phyloP scores from a whole-genome alignment of 2,329 filamentous ascomycete species.

The Pleochaeta shiraiana region DNA sequence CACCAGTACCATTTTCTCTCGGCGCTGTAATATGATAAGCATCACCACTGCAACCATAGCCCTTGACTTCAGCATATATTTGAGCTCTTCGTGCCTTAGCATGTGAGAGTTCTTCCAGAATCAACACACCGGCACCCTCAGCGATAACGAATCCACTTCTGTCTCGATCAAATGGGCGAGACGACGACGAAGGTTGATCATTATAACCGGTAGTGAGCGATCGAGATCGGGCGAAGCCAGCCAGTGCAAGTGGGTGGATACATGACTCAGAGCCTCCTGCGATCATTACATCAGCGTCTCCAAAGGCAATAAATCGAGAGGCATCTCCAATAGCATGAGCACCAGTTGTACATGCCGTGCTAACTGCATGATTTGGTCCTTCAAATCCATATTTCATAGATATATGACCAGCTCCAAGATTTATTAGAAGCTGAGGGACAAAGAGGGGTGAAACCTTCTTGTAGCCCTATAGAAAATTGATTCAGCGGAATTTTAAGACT shows the following conservation, averaged over 20 bases:
- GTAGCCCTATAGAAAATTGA: constrained; percentile 42
- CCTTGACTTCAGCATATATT: constrained; percentile 75
- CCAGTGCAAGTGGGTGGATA: constrained; percentile 81
- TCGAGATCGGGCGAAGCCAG: constrained; percentile 72
- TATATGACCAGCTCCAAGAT: constrained; percentile 83
- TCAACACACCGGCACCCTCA: constrained; percentile 71
- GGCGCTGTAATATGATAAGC: constrained; percentile 90
- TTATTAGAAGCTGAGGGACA: constrained; percentile 81
- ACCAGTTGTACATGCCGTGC: constrained; percentile 90
- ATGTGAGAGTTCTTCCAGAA: constrained; percentile 82
- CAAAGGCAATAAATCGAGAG: constrained; percentile 72
- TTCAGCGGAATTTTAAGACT: not conserved
- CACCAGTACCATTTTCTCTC: constrained; percentile 59
- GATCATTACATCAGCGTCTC: constrained; percentile 87
- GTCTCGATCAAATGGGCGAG: constrained; percentile 65
- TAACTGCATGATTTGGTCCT: constrained; percentile 81
- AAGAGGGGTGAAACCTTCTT: constrained; percentile 86
- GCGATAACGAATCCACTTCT: constrained; percentile 79
- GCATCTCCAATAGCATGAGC: constrained; percentile 91
- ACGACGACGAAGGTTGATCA: constrained; percentile 43
- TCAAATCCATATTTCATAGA: constrained; percentile 81
- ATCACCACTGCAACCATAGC: constrained; percentile 81
- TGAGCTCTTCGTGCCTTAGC: constrained; percentile 54
- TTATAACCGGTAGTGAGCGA: constrained; percentile 74
- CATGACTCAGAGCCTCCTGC: constrained; percentile 92